Evolutionary conservation across 78 protist genomes (phyloP).

Genomic region (Fonticula alba): DNA sequence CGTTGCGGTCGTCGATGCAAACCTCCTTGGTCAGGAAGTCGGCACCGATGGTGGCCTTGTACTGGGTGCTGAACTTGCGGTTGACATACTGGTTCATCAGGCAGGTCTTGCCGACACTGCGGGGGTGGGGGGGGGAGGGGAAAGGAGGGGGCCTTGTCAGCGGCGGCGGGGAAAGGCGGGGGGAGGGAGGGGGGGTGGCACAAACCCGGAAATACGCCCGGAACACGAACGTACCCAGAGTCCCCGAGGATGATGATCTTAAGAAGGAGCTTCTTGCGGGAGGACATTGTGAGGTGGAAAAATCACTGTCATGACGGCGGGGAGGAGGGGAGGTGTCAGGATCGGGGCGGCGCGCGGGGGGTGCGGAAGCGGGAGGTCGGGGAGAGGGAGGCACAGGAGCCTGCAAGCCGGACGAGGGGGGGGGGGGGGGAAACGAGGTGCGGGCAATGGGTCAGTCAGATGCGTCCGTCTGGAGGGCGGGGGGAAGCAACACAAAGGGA

Average conservation of each 20-base stretch:
- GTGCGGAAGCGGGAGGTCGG: no score
- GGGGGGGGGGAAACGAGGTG: no score
- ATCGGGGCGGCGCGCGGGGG: no score
- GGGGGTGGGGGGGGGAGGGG: background rate
- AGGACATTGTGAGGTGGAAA: constrained; percentile 22
- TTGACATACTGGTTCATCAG: constrained; percentile 89
- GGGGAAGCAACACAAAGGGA: no score
- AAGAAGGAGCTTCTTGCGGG: constrained; percentile 55
- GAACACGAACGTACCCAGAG: constrained; percentile 25
- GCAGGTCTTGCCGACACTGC: constrained; percentile 86
- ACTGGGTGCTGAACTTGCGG: constrained; percentile 82
- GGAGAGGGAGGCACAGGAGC: no score
- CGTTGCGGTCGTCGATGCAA: constrained; percentile 78
- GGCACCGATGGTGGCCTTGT: constrained; percentile 99
- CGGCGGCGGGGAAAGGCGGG: background rate
- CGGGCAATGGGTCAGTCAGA: no score
- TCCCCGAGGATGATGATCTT: constrained; percentile 87
- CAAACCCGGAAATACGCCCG: no score
- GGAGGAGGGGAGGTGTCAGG: no score
- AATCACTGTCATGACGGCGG: no score
- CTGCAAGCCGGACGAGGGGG: no score
- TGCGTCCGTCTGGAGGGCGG: no score
- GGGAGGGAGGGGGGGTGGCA: background rate
- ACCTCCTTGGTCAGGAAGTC: constrained; percentile 95
- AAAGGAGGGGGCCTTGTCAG: background rate